Evolutionary conservation across 306 rosid genomes (phyloP), one percentile per base, ranked within the genome.

Genomic region (Hippophae rhamnoides): DNA sequence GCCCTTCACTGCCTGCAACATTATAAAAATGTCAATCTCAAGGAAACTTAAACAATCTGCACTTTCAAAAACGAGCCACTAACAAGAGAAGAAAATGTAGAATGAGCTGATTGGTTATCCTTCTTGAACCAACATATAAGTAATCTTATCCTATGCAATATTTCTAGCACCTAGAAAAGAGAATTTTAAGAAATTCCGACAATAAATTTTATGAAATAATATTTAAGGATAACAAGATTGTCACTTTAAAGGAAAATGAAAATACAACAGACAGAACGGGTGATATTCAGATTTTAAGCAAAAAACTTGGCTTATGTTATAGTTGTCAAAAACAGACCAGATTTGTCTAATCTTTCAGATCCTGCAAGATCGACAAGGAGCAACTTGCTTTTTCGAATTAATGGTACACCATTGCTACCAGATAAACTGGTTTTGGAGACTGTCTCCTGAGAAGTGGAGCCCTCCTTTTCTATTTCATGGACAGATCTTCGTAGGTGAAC

Each of bases 321-420:
- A 69, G 52, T n/a, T 42, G 43, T 42, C 13, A 47, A 50, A 8
- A 60, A 73, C 76, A 52, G 14, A 84, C 90, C 90, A 60, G 90
- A 84, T 74, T 84, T 84, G 50, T 84, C 81, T 62, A 84, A 67
- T 78, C 90, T 76, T 66, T 84, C 90, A 7, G 90, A 84, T 78
- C 90, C 90, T 10, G 90, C 90, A 46, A 81, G 90, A 78, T 84
- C 90, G 47, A 84, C 87, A 49, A 84, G 65, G 48, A 84, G 78
- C 72, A 84, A 69, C 77, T 84, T 84, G 90, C 90, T 84, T 64
- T 72, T 81, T 49, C 78, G 82, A 65, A 81, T 66, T 57, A 81
- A 56, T 47, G 87, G 82, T 65, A 73, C 56, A 49, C 65, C 66
- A 50, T 60, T 73, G 48, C 76, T 60, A 60, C 63, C 64, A 60